Percentiles rank a stretch among this genome's conserved stretches.
phyloP scores from a whole-genome alignment of 805 yeast genomes.

The Candida ficus region DNA sequence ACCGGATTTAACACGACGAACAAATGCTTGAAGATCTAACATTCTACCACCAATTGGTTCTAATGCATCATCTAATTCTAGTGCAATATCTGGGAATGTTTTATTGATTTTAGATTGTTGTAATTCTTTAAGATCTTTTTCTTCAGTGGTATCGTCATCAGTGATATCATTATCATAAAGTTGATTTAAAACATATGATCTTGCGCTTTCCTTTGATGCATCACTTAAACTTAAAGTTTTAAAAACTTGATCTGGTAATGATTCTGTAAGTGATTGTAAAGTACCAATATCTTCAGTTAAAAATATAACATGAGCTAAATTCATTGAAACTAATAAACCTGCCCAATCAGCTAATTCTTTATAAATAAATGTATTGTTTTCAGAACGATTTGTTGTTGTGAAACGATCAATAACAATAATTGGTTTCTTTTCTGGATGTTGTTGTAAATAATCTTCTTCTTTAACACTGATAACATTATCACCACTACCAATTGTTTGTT shows the following conservation, averaged over 20 bases:
- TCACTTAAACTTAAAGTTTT: constrained; percentile 71
- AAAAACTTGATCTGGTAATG: constrained; percentile 85
- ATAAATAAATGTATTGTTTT: constrained; percentile 60
- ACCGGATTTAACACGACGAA: constrained; percentile 83
- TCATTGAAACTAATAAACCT: constrained; percentile 64
- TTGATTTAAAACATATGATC: constrained; percentile 59
- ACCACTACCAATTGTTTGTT: constrained; percentile 27
- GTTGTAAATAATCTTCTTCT: constrained; percentile 79
- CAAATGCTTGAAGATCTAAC: constrained; percentile 87
- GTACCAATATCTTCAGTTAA: constrained; percentile 84
- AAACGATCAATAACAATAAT: constrained; percentile 79
- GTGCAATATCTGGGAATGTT: constrained; percentile 17
- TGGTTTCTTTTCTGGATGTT: constrained; percentile 81
- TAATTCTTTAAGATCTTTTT: constrained; percentile 23
- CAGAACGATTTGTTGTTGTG: constrained; percentile 48
- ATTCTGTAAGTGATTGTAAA: constrained; percentile 56
- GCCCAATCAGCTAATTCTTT: constrained; percentile 87
- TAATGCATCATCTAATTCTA: constrained; percentile 49
- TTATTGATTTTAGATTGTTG: constrained; percentile 4
- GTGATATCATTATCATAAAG: constrained; percentile 26
- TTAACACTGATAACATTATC: constrained; percentile 36
- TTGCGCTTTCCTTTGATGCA: constrained; percentile 69
- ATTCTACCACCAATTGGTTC: constrained; percentile 90
- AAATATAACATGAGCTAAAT: constrained; percentile 85
- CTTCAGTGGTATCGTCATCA: constrained; percentile 13